Base-by-base conservation (phyloP, 441 rosid genomes). In the Gossypium gossypioides region DNA sequence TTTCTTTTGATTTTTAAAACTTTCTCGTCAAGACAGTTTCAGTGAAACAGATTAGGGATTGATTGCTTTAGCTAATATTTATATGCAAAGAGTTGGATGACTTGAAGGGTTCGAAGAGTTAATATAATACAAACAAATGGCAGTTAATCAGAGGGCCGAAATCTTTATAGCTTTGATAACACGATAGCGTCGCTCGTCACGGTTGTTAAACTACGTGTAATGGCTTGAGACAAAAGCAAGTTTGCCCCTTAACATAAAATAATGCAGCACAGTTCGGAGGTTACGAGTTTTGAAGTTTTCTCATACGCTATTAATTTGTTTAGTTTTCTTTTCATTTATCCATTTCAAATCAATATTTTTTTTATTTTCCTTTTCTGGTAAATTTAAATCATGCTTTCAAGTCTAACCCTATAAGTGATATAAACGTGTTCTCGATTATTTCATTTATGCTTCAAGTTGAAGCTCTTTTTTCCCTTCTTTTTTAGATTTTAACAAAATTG, bases 171-270 rank as follows among this genome's bases (percentile, higher is more conserved):
- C 94, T 84, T 85, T 56, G 13, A 58, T 72, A 71, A 73, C 86
- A 86, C 87, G 93, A 77, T 75, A 81, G 72, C 80, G 75, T 83
- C 75, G 61, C 68, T 55, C 69, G 69, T 56, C 90, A 84, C 89
- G 90, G 84, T 46, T 42, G 77, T 62, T 75, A 50, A 58, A 71
- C 74, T 68, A 67, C 87, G 87, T 82, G 87, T 74, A 29, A 75
- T 69, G 70, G 25, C 27, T 58, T 8, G 60, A 29, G 75, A 73
- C 66, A 24, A 24, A 59, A 34, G 40, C 40, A 34, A 34, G 76
- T n/a, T 77, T 74, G 79, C 19, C 3, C 0, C 0, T 65, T 29
- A 10, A 13, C 68, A 9, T 21, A 1, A 69, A 15, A 15, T 19
- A 12, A 22, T 2, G 8, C 1, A 2, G 25, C 18, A 67, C 60